Evolutionary conservation across 441 rosid species (phyloP), one percentile per base, ranked within the genome.

Genomic region (Eruca vesicaria): DNA sequence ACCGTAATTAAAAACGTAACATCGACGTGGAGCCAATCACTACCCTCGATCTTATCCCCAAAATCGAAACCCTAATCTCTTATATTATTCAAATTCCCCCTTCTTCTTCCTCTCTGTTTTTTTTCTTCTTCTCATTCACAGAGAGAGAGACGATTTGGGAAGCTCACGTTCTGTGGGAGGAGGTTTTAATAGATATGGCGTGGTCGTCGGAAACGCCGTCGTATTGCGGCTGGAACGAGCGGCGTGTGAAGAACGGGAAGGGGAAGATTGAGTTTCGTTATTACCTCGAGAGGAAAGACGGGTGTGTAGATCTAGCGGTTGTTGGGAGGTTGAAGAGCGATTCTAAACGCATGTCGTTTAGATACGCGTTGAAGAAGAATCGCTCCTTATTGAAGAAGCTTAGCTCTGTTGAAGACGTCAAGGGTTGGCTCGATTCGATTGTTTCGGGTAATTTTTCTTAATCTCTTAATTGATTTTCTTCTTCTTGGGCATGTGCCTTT

Each of bases 141-240:
- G 11, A 38, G 58, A 19, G 41, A 78, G 78, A 72, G 32, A 9
- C 21, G 9, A 60, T 52, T 59, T 52, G 64, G 75, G 29, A 45
- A 11, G 31, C 55, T 36, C 18, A 5, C 38, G 18, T 68, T 33
- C 8, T 9, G 9, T 11, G 41, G 7, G 14, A 19, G 45, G 62
- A 6, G 19, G 20, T 52, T 23, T 48, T 11, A 29, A 4, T 36
- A 18, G 29, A 53, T 32, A 74, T 43, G 77, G 67, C 77, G 32
- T 65, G 79, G 72, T 58, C 81, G 9, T 20, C 71, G 57, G 80
- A 69, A 4, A 43, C 72, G 81, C 73, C 79, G 73, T 55, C 82
- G 48, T 93, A 93, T 75, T 84, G 80, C 18, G 76, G 87, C 21
- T 93, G 98, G 98, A 89, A 83, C 66, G 93, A 90, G 91, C 83